Conservation (phyloP, 345 rosid species). For the Eucalyptus albens region DNA sequence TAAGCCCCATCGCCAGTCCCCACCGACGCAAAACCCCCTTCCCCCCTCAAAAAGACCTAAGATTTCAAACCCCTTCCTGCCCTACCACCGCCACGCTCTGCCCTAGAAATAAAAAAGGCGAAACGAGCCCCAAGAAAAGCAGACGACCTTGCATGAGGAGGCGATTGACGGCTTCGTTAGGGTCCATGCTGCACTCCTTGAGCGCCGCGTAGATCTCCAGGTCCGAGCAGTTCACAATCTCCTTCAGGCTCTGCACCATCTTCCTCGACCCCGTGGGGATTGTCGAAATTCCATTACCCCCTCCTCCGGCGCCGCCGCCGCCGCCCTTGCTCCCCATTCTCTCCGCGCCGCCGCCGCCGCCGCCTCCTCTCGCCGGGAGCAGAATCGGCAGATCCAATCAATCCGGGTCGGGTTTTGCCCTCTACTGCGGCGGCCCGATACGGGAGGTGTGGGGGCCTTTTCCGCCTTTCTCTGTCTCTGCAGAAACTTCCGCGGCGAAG, state of each 20-base stretch:
- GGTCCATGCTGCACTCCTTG: constrained; percentile 98
- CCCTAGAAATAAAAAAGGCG: background rate
- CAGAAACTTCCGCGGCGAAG: background rate
- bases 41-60: background rate
- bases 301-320: constrained; percentile 53
- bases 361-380: background rate
- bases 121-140: background rate
- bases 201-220: constrained; percentile 94
- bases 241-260: constrained; percentile 89
- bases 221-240: constrained; percentile 91
- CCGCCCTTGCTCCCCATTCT: constrained; percentile 30
- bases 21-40: background rate
- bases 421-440: background rate
- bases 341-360: background rate
- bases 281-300: constrained; percentile 44
- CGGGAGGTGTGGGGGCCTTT: background rate
- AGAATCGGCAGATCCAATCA: background rate
- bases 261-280: constrained; percentile 73
- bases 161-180: constrained; percentile 93
- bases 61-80: background rate
- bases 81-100: background rate
- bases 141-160: constrained; percentile 79
- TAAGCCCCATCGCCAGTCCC: background rate
- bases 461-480: background rate
- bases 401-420: background rate